Base-by-base conservation (phyloP, 2,329 filamentous ascomycete genomes). In the Elsinoe perseae region DNA sequence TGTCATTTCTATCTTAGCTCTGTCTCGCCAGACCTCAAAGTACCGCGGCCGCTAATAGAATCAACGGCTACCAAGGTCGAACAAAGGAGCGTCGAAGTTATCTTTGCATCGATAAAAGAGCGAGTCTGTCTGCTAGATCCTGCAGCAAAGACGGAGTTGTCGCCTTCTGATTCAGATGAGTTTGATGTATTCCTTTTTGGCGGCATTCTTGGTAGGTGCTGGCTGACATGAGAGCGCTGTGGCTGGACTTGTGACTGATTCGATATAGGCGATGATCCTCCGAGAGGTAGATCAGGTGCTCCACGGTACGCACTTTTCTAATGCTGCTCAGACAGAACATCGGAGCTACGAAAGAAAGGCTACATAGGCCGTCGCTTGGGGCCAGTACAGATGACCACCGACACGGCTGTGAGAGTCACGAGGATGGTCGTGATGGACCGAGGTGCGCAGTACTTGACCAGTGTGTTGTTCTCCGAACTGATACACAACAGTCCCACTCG, bases 131-230 rank as follows among this genome's bases (percentile, higher is more conserved):
- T 98, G 60, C 78, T 98, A 48, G 93, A 98, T 71, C 93, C 93
- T 1, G 78, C 87, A 42, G 93, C 90, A 3, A 78, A 80, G 60
- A 82, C 85, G 67, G 93, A 98, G 66, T 72, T 98, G 64, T 82
- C 80, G 48, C 93, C 93, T 0, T 84, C 86, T 58, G 93, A 98
- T 73, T 88, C 83, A 20, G 82, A 87, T 30, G 74, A 70, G 2
- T 98, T 98, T 71, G 89, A 95, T 65, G 85, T 88, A 8, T 98
- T 97, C 68, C 74, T 98, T 44, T 98, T 98, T 73, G 93, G 93
- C 44, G 93, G 93, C 12, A 98, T 98, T 65, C 75, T 98, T 60
- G 93, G 90, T 93, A 67, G 75, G 30, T 16, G 7, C n/a, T 18
- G 10, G 10, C 14, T 7, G 40, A 27, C 21, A 14, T n/a, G 27